phyloP scores from a whole-genome alignment of 768 basidiomycete genomes.

The Kwoniella newhampshirensis region DNA sequence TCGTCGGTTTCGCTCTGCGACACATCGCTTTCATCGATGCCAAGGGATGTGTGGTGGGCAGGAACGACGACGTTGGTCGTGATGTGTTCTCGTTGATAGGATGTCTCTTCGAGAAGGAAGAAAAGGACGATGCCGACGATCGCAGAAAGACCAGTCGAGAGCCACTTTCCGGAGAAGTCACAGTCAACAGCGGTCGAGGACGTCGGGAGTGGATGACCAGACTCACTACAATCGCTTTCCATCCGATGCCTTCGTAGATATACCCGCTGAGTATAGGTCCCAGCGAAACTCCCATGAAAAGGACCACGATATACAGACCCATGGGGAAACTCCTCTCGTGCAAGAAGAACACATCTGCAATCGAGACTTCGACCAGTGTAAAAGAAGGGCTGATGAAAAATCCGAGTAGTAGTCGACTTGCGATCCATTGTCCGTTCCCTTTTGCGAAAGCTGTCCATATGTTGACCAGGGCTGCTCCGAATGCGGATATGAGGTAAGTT shows the following conservation, averaged over 20 bases:
- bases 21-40: no score
- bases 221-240: constrained; percentile 20
- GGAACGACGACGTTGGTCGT: no score
- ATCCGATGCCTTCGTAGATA: constrained; percentile 19
- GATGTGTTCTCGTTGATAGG: constrained; percentile 8
- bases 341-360: constrained; percentile 18
- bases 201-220: neutral
- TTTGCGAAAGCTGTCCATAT: constrained; percentile 15
- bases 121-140: constrained; percentile 18
- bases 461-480: constrained; percentile 14
- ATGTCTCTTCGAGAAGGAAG: constrained; percentile 28
- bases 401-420: constrained; percentile 16
- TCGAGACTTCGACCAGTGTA: constrained; percentile 19
- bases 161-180: constrained; percentile 5
- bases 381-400: constrained; percentile 16
- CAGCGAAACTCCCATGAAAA: constrained; percentile 13
- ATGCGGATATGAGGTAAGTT: constrained; percentile 9
- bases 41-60: no score
- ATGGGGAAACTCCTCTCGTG: constrained; percentile 9
- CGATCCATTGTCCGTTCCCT: constrained; percentile 23
- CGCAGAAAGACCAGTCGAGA: constrained; percentile 9
- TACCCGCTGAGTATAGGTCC: constrained; percentile 19
- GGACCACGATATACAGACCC: constrained; percentile 14
- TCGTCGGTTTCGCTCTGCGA: no score
- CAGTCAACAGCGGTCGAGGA: neutral